Conservation (phyloP, 2,329 filamentous ascomycete genomes). For the Fusarium buharicum region DNA sequence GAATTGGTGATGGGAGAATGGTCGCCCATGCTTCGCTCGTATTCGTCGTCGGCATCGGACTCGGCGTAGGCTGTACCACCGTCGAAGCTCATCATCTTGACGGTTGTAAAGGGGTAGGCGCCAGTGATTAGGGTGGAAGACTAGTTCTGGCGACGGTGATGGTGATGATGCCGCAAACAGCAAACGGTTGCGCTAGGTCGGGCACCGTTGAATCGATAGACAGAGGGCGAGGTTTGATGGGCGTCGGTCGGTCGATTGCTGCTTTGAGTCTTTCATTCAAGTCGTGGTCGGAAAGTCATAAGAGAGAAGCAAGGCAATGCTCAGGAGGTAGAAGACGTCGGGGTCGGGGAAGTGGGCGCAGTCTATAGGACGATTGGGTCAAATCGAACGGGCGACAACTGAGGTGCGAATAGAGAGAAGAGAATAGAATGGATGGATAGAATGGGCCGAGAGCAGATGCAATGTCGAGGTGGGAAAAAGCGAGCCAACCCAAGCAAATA, state of each 20-base stretch:
- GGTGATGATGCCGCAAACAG: conserved; percentile 25
- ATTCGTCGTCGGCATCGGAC: conserved; percentile 85
- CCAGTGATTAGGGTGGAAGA: conserved; percentile 15
- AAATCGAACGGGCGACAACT: conserved; percentile 15
- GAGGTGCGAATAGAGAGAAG: conserved; percentile 12
- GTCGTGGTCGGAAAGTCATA: conserved; percentile 18
- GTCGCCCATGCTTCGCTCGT: conserved; percentile 76
- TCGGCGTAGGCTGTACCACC: conserved; percentile 78
- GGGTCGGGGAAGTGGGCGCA: conserved; percentile 29
- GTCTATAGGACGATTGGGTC: conserved; percentile 32
- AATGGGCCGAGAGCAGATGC: conserved; percentile 31
- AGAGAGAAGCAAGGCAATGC: conserved; percentile 13
- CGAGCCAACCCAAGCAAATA: conserved; percentile 28
- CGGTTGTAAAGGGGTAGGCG: conserved; percentile 27
- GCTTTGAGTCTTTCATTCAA: conserved; percentile 34
- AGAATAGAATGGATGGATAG: conserved; percentile 8
- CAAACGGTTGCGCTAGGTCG: conserved; percentile 25
- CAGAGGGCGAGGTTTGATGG: conserved; percentile 16
- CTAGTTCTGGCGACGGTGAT: conserved; percentile 21
- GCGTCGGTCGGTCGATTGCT: conserved; percentile 21
- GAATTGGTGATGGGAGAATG: conserved; percentile 76
- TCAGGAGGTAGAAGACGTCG: conserved; percentile 8
- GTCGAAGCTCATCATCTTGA: conserved; percentile 67
- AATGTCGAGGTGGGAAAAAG: conserved; percentile 28
- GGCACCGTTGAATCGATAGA: conserved; percentile 27